phyloP scores from a whole-genome alignment of 2,329 filamentous ascomycete species.

The Drechslerella coelobrocha region DNA sequence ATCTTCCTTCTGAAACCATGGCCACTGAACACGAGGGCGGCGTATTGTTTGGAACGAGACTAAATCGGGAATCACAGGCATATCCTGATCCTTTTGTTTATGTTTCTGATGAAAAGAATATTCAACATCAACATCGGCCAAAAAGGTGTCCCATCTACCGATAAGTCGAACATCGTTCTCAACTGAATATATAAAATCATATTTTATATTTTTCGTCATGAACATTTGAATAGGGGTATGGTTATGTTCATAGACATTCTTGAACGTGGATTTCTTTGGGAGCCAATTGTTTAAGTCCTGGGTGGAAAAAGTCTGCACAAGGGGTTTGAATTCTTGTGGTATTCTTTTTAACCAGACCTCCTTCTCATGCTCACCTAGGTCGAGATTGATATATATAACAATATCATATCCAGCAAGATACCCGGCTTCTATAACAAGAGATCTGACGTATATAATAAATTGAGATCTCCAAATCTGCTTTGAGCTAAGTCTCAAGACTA shows the following conservation, averaged over 20 bases:
- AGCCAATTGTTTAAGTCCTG: conserved; percentile 25
- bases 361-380: conserved; percentile 1
- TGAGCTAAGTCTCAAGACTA: conserved; percentile 12
- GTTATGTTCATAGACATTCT: conserved; percentile 28
- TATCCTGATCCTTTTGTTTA: conserved; percentile 16
- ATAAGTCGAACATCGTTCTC: conserved; percentile 28
- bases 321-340: conserved; percentile 11
- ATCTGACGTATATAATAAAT: conserved; percentile 18
- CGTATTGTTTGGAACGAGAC: conserved; percentile 20
- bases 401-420: conserved; percentile 24
- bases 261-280: conserved; percentile 13
- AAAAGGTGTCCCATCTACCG: conserved; percentile 29
- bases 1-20: conserved; percentile 15
- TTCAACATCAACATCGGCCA: conserved; percentile 25
- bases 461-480: conserved; percentile 19
- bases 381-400: conserved; percentile 26
- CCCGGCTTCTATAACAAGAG: conserved; percentile 33
- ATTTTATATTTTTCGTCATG: conserved; percentile 25
- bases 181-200: conserved; percentile 35
- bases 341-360: conserved; percentile 9
- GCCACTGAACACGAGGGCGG: conserved; percentile 12
- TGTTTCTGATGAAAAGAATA: conserved; percentile 29
- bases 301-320: conserved; percentile 19
- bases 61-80: conserved; percentile 20
- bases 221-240: conserved; percentile 22